Percentiles rank a stretch among this genome's conserved stretches.
Evolutionary conservation across 164 flowering plant species (phyloP).

Genomic region (Vitis amurensis): DNA sequence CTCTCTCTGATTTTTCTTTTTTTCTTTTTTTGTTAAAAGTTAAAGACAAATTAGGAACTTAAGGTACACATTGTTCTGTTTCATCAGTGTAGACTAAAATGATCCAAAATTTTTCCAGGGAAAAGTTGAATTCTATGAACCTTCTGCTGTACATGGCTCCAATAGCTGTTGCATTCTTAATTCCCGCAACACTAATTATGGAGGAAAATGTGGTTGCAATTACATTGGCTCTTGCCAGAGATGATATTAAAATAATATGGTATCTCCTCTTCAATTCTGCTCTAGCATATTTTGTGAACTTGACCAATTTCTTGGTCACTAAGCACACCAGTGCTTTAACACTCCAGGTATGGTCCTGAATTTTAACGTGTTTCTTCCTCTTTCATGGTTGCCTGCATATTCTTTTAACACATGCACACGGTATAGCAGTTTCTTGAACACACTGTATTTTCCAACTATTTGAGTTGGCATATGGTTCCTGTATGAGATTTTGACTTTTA

Average conservation of each 20-base stretch:
- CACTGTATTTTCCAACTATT: no score
- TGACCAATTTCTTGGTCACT: conserved; percentile 75
- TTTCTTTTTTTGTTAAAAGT: neutral
- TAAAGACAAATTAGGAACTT: neutral
- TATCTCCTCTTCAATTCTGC: conserved; percentile 66
- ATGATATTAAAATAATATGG: conserved; percentile 45
- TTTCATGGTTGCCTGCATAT: neutral
- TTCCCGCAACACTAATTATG: conserved; percentile 61
- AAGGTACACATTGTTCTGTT: neutral
- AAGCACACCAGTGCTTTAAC: conserved; percentile 80
- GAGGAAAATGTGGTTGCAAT: conserved; percentile 56
- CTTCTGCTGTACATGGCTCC: conserved; percentile 74
- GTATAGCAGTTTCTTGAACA: no score
- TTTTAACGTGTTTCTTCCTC: neutral
- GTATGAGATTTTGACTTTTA: no score
- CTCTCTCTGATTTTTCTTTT: no score
- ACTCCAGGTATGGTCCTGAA: conserved; percentile 51
- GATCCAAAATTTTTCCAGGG: conserved; percentile 33
- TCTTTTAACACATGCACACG: no score
- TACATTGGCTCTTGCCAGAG: conserved; percentile 53
- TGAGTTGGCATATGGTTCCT: no score
- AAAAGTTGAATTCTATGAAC: conserved; percentile 71
- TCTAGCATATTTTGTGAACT: conserved; percentile 59
- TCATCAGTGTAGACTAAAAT: neutral
- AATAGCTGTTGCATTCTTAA: conserved; percentile 54